phyloP scores from a whole-genome alignment of 2,329 filamentous ascomycete genomes.

The Parafenestella ontariensis region DNA sequence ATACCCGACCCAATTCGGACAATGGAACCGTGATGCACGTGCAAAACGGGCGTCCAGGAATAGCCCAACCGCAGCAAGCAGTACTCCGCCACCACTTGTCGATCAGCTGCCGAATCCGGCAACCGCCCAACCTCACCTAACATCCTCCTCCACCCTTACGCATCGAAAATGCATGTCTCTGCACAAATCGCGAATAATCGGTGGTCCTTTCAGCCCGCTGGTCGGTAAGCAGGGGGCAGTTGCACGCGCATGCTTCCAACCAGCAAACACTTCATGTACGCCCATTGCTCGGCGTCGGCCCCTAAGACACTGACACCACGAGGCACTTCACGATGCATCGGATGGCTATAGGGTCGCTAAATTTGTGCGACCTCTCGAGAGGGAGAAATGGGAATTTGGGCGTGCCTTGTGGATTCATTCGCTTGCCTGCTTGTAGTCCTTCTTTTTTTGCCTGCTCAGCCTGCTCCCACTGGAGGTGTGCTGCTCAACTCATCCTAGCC shows the following conservation, averaged over 20 bases:
- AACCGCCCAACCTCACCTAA: background rate
- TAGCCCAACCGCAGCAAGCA: conserved; percentile 1
- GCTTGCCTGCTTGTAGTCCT: background rate
- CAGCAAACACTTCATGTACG: background rate
- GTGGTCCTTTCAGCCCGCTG: background rate
- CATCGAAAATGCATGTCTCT: background rate
- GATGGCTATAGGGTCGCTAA: background rate
- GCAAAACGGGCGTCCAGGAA: background rate
- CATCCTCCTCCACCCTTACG: background rate
- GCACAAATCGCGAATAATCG: background rate
- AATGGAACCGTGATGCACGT: background rate
- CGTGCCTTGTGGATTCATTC: background rate
- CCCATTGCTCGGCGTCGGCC: background rate
- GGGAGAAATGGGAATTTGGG: background rate
- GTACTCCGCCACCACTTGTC: conserved; percentile 2
- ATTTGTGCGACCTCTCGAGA: background rate
- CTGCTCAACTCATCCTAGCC: background rate
- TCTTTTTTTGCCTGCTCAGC: background rate
- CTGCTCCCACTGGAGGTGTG: background rate
- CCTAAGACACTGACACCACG: background rate
- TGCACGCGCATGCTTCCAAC: background rate
- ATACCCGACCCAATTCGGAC: background rate
- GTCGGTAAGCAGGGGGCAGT: background rate
- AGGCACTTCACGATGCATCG: background rate
- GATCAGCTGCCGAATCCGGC: background rate